Evolutionary conservation across 2,329 filamentous ascomycete species (phyloP), one percentile per base, ranked within the genome.

Genomic region (Diaporthe ilicicola): DNA sequence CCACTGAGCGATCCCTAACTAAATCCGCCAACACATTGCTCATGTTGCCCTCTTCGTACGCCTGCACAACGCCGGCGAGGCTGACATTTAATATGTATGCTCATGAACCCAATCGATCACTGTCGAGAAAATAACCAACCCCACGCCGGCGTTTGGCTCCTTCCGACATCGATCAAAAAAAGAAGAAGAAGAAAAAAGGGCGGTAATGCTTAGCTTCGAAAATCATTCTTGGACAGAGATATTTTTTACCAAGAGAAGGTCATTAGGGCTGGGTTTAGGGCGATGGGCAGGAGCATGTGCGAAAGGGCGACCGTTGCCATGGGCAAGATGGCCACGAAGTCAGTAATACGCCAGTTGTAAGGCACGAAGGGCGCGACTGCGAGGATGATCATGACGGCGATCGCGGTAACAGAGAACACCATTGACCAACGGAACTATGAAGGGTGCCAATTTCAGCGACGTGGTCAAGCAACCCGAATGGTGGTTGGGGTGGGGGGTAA

Each of bases 211-310:
- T 48, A 32, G 4, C 19, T 34, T 10, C 34, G 5, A 2, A 15
- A 48, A 12, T 2, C 13, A 32, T 4, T 4, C 17, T 12, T 6
- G 24, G 17, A 17, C 4, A 6, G 15, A 19, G 9, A 32, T 5
- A n/a, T n/a, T n/a, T 34, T 0, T 78, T 88, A 94, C 89, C 91
- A 94, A 12, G 91, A 92, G 80, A 94, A 94, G 0, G 90, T 92
- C 91, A 94, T 94, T 76, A 94, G 83, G 24, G 91, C 92, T n/a
- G 92, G 92, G 80, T 94, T 94, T 61, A 95, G 82, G 4, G 89
- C 92, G 71, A 94, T 85, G 1, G 93, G 93, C 73, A 94, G 80
- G 62, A 94, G 81, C 70, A 94, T 85, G 80, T 94, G 92, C 70
- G 89, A 92, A 1, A 84, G 86, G 0, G 90, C 84, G n/a, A 94